Base-by-base conservation (phyloP, 371 early-diverging fungal genomes). In the Mucor saturninus region DNA sequence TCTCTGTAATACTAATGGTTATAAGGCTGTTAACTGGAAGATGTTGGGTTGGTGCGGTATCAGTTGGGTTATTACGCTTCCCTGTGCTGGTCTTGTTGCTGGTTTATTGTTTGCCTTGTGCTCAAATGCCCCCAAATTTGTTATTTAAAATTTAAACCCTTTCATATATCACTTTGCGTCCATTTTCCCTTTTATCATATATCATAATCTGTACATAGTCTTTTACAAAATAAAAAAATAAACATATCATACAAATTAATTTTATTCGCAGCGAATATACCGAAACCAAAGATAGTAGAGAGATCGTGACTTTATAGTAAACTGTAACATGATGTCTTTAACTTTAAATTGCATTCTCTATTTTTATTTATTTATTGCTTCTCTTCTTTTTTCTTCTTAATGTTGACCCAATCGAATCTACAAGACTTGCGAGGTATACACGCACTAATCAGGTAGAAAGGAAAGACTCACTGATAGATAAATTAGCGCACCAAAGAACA, bases 21-120 rank as follows among this genome's bases (percentile, higher is more conserved):
- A 56, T 9, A 85, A 81, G 38, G 84, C 93, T 11, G 66, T 93
- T 53, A 94, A 95, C 83, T 94, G 95, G 95, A 88, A 81, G 71
- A 82, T 91, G 73, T 73, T 94, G 32, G 83, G 68, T 3, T 86
- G 84, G 80, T 84, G 86, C 50, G 82, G 87, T 68, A 82, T 88
- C 55, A 89, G 88, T 13, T 94, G 94, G 93, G 68, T 93, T 49
- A 48, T 93, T 14, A 95, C 95, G 0, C 77, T 94, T 5, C 95
- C 95, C 10, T 72, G 84, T 51, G 90, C 94, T 28, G 94, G 89
- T 29, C 60, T 84, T 26, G 64, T 86, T 45, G 71, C 91, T 39
- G 95, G 94, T 39, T 65, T 85, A 37, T 31, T 91, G 39, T 93
- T 85, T 70, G 85, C 90, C 6, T 68, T 93, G 56, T 76, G 71